Percentiles rank a stretch among this genome's conserved stretches.
Evolutionary conservation across 768 basidiomycete species (phyloP).

Genomic region (Mrakia frigida): DNA sequence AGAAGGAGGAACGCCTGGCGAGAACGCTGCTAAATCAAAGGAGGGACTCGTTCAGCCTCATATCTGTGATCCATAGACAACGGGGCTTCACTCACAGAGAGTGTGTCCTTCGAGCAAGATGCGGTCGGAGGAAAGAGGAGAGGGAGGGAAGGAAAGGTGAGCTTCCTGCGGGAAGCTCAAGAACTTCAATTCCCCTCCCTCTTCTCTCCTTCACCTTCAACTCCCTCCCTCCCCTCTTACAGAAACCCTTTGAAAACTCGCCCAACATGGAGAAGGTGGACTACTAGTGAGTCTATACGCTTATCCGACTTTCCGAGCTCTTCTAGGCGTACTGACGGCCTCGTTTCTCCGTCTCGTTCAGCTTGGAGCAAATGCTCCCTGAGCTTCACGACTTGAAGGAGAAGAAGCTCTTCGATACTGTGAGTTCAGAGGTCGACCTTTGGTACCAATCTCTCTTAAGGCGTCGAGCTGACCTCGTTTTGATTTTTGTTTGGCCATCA

Average conservation of each 20-base stretch:
- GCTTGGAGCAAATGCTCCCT: conserved; percentile 93
- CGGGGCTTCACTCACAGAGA: too few relatives aligned
- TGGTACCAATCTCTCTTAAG: too few relatives aligned
- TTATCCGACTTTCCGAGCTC: too few relatives aligned
- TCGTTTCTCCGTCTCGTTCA: conserved; percentile 10
- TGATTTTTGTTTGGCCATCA: conserved; percentile 9
- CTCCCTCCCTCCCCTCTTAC: neutral
- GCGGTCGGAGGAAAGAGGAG: too few relatives aligned
- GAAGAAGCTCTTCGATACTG: conserved; percentile 75
- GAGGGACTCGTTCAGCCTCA: too few relatives aligned
- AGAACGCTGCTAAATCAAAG: too few relatives aligned
- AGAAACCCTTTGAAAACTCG: neutral
- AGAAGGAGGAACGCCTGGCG: too few relatives aligned
- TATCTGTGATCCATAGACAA: too few relatives aligned
- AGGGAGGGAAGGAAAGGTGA: too few relatives aligned
- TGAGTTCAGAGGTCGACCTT: conserved; percentile 46
- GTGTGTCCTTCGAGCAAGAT: too few relatives aligned
- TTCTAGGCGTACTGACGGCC: neutral
- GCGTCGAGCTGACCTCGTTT: too few relatives aligned
- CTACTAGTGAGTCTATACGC: conserved; percentile 10
- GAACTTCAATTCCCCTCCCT: neutral
- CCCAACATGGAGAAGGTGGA: conserved; percentile 34
- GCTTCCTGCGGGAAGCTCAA: too few relatives aligned
- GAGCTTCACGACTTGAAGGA: conserved; percentile 90
- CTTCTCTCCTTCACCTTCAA: neutral